These are phyloP conservation scores for Boletus tomentosulus DNA, from an alignment of 768 basidiomycete species.

Conservation along the genomic window DNA sequence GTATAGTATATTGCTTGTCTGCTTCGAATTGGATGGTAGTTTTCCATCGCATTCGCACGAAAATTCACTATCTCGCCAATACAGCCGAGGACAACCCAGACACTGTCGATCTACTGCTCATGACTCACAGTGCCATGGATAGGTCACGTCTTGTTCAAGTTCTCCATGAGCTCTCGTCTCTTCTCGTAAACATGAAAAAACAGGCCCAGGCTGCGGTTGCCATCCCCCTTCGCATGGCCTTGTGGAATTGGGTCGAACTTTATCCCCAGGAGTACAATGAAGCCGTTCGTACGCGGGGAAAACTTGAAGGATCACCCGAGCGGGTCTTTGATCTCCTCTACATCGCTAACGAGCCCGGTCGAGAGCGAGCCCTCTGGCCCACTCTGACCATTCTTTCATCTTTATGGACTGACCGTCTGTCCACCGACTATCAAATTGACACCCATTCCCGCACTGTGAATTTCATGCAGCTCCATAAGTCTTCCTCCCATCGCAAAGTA, in stretches of 20 bases:
- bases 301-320: slow-evolving; percentile 78
- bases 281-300: slow-evolving; percentile 55
- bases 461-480: slow-evolving; percentile 29
- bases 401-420: slow-evolving; percentile 69
- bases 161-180: slow-evolving; percentile 74
- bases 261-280: slow-evolving; percentile 79
- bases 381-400: slow-evolving; percentile 71
- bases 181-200: slow-evolving; percentile 77
- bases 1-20: slow-evolving; percentile 82
- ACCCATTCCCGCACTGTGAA: slow-evolving; percentile 29
- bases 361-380: slow-evolving; percentile 70
- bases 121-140: slow-evolving; percentile 76
- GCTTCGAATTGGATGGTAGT: slow-evolving; percentile 85
- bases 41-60: slow-evolving; percentile 60
- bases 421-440: slow-evolving; percentile 49
- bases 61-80: slow-evolving; percentile 62
- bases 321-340: slow-evolving; percentile 81
- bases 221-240: slow-evolving; percentile 64
- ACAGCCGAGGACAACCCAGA: slow-evolving; percentile 55
- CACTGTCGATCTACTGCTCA: slow-evolving; percentile 67
- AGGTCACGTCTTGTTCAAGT: slow-evolving; percentile 62
- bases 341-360: slow-evolving; percentile 38
- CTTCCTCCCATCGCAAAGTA: slow-evolving; percentile 30
- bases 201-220: slow-evolving; percentile 72
- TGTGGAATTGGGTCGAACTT: slow-evolving; percentile 89